Percentiles rank a stretch among this genome's conserved stretches.
Conservation (phyloP, 345 rosid genomes). For the Arabis hirsuta region DNA sequence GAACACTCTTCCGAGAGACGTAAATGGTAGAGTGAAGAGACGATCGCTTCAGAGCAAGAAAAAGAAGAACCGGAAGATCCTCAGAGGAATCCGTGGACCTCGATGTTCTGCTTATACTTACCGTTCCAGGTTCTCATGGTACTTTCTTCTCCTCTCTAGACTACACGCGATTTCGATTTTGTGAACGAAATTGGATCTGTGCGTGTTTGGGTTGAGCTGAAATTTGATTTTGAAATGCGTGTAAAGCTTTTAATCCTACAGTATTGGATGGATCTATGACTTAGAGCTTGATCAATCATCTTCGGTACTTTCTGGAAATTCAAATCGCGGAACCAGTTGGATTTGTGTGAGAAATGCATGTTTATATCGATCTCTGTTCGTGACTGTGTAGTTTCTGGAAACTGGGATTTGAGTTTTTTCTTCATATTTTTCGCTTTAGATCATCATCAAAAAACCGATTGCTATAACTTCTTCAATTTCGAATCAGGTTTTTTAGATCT, state of each 20-base stretch:
- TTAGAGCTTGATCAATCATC: slow-evolving; percentile 23
- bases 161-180: slow-evolving; percentile 2
- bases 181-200: neutral
- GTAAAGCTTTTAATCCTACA: slow-evolving; percentile 16
- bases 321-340: neutral
- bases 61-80: slow-evolving; percentile 56
- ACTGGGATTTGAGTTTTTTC: slow-evolving; percentile 17
- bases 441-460: slow-evolving; percentile 3
- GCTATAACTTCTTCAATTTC: no score
- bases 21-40: slow-evolving; percentile 29
- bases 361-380: neutral
- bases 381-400: slow-evolving; percentile 26
- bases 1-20: slow-evolving; percentile 26
- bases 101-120: slow-evolving; percentile 46
- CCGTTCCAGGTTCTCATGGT: slow-evolving; percentile 63
- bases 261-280: slow-evolving; percentile 8
- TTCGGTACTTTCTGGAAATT: neutral
- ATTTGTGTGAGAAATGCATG: neutral
- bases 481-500: slow-evolving; percentile 14
- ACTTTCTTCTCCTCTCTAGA: slow-evolving; percentile 33
- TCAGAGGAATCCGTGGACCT: slow-evolving; percentile 78
- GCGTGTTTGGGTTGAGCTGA: slow-evolving; percentile 19
- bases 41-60: slow-evolving; percentile 24
- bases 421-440: neutral
- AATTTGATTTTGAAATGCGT: slow-evolving; percentile 29